Evolutionary conservation across 768 basidiomycete species (phyloP).

Genomic region (Auricularia auricula-judae): DNA sequence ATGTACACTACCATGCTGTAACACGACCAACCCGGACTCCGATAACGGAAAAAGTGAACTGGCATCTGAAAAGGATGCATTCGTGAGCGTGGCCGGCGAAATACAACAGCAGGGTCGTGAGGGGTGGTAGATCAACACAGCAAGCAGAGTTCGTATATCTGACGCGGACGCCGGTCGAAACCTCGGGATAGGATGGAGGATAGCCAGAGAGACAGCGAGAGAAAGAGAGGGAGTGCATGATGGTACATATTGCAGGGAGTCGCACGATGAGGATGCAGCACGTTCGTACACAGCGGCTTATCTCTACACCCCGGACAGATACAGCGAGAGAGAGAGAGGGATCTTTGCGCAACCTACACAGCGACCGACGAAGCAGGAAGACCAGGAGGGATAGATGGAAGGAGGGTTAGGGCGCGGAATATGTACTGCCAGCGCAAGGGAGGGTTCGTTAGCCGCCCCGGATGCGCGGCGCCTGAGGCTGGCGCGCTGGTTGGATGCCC

Average conservation of each 20-base stretch:
- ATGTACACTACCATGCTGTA: too few relatives aligned
- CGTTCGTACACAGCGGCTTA: not conserved
- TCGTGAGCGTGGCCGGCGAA: too few relatives aligned
- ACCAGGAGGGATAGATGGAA: not conserved
- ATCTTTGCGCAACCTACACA: not conserved
- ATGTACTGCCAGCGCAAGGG: not conserved
- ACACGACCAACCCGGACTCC: too few relatives aligned
- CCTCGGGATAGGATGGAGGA: not conserved
- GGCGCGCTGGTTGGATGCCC: not conserved
- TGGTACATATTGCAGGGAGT: not conserved
- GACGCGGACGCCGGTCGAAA: too few relatives aligned
- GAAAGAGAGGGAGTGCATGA: not conserved
- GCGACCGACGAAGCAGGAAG: not conserved
- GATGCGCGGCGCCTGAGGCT: not conserved
- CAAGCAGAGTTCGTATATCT: too few relatives aligned
- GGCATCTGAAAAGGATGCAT: too few relatives aligned
- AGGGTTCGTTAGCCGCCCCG: not conserved
- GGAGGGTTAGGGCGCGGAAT: not conserved
- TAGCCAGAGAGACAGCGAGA: not conserved
- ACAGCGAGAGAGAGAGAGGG: not conserved
- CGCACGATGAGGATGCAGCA: not conserved
- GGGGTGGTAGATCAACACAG: too few relatives aligned
- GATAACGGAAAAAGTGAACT: too few relatives aligned
- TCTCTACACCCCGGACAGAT: not conserved
- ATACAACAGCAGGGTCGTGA: too few relatives aligned